Base-by-base conservation (phyloP, 164 flowering plant genomes). In the Amborella trichopoda region DNA sequence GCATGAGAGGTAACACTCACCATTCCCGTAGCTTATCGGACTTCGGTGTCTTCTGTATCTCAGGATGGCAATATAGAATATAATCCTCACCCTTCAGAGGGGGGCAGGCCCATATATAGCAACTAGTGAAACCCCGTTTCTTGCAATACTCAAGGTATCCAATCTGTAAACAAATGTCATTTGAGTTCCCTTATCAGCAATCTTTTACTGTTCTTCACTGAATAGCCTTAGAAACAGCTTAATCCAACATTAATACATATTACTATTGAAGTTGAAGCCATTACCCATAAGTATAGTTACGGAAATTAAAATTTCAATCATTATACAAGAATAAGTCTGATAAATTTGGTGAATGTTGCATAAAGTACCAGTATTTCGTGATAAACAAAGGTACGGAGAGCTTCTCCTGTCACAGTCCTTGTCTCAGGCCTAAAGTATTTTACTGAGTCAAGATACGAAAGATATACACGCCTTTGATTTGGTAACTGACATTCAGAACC, bases 61-160 rank as follows among this genome's bases (percentile, higher is more conserved):
- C 95, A 23, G 99, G 99, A 58, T 93, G 99, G 63, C 99, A 93
- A 59, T 93, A 93, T 40, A 93, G 62, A 4, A 93, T 93, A 68
- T 93, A 88, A 59, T 93, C 99, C 71, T 93, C 99, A 49, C 99
- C 99, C 78, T 88, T 93, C 52, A 93, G 47, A 23, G 99, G 99
- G 51, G 99, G 99, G 62, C 99, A 93, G 39, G 99, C 99, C 99
- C 99, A 93, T 57, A 93, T 93, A 48, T 93, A 93, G 66, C 99
- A 93, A 61, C 99, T 88, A 11, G 94, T 73, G 61, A 93, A 93
- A 48, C 99, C 99, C 18, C 99, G 77, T 42, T 40, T 58, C 69
- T 93, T 93, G 76, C 99, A 93, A 59, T 88, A 85, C 48, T 93
- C 99, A 38, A 93, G 85, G 58, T 93, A 93, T 46, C 91, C 99